These are phyloP conservation scores for Sarocladiaceae sp. DNA, from an alignment of 2,329 filamentous ascomycete species.

Conservation along the genomic window DNA sequence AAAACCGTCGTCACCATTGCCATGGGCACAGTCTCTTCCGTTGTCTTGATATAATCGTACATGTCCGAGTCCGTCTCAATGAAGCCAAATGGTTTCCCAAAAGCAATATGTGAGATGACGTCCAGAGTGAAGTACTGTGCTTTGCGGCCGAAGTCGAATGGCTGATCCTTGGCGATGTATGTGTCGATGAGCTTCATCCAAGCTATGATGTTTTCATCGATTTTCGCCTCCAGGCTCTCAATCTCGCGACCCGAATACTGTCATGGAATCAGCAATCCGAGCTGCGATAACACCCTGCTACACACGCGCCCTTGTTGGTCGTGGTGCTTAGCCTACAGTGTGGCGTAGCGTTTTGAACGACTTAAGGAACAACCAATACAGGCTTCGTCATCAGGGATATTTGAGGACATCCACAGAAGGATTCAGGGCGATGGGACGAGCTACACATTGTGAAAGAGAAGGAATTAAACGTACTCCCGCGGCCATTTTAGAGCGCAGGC, in stretches of 20 bases:
- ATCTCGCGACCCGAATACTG: slow-evolving; percentile 50
- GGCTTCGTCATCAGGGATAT: too few relatives aligned
- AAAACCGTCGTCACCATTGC: slow-evolving; percentile 33
- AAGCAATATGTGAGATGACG: slow-evolving; percentile 47
- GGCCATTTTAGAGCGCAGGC: slow-evolving; percentile 39
- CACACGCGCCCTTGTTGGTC: too few relatives aligned
- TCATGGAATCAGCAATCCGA: too few relatives aligned
- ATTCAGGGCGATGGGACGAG: too few relatives aligned
- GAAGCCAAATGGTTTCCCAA: slow-evolving; percentile 49
- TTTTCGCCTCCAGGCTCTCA: slow-evolving; percentile 34
- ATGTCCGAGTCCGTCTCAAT: slow-evolving; percentile 45
- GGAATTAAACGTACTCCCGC: slow-evolving; percentile 29
- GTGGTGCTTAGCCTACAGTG: not conserved
- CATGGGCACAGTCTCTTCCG: slow-evolving; percentile 32
- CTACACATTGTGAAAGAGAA: not conserved
- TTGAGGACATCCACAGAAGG: too few relatives aligned
- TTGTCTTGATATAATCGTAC: slow-evolving; percentile 40
- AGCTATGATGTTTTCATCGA: slow-evolving; percentile 32
- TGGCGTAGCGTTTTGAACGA: not conserved
- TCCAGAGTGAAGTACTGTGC: slow-evolving; percentile 51
- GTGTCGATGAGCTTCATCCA: slow-evolving; percentile 41
- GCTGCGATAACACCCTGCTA: too few relatives aligned
- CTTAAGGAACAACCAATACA: not conserved
- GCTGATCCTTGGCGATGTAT: slow-evolving; percentile 35
- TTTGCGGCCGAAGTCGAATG: slow-evolving; percentile 45